These are phyloP conservation scores for Ceratocystiopsis sp. DNA, from an alignment of 2,329 filamentous ascomycete genomes.

Conservation along the genomic window DNA sequence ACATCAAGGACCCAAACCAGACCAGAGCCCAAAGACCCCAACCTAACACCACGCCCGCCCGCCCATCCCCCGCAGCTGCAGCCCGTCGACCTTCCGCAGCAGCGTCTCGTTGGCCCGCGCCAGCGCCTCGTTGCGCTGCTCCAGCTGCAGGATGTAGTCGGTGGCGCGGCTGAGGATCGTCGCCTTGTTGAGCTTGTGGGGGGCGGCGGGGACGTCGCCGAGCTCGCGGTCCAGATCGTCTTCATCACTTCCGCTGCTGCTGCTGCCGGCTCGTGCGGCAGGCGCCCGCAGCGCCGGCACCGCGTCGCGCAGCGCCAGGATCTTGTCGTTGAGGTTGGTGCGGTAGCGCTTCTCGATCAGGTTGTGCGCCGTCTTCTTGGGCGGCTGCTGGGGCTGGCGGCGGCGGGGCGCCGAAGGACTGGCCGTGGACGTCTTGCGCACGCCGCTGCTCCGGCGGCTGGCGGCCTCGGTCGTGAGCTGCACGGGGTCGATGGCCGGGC, in stretches of 20 bases:
- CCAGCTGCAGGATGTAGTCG: conserved; percentile 20
- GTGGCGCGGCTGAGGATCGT: conserved; percentile 24
- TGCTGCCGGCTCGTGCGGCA: conserved; percentile 20
- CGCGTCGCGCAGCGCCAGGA: conserved; percentile 55
- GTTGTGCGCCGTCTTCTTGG: conserved; percentile 68
- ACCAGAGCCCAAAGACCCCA: not conserved
- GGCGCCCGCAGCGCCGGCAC: conserved; percentile 35
- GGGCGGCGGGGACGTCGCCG: conserved; percentile 23
- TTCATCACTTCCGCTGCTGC: conserved; percentile 19
- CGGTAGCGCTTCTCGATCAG: conserved; percentile 76
- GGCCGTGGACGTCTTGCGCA: too few relatives aligned
- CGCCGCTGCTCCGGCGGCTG: too few relatives aligned
- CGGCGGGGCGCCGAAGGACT: too few relatives aligned
- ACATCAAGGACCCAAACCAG: not conserved
- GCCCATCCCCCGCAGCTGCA: conserved; percentile 11
- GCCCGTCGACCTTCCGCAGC: conserved; percentile 18
- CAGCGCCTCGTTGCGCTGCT: conserved; percentile 20
- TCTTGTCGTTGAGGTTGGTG: conserved; percentile 72
- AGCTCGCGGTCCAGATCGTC: conserved; percentile 25
- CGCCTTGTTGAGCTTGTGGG: conserved; percentile 26
- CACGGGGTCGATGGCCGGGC: too few relatives aligned
- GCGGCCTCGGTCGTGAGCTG: too few relatives aligned
- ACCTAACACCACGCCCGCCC: not conserved
- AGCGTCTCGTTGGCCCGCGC: conserved; percentile 28
- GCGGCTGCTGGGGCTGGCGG: conserved; percentile 5